Evolutionary conservation across 495 filamentous ascomycete genomes (phyloP), one percentile per base, ranked within the genome.

Genomic region (Trichoderma reesei): DNA sequence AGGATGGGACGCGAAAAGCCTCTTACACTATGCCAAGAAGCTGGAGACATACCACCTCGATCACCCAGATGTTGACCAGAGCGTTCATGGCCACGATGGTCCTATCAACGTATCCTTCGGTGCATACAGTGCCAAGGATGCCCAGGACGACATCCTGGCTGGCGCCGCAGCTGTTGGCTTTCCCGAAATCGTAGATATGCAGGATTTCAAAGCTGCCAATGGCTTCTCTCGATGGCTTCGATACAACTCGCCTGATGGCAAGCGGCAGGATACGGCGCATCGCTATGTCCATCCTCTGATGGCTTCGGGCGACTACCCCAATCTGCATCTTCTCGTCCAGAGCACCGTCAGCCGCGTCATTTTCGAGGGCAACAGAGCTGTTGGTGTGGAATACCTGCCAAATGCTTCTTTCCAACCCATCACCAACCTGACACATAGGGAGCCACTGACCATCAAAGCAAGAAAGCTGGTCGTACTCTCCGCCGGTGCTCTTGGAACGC

Each of bases 401-500:
- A 76, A 75, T 63, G 67, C 75, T 0, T 65, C 62, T 39, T 75
- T 66, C 48, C 66, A 68, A n/a, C 16, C 67, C 11, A 41, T 66
- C 3, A 41, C 64, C 20, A 41, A 63, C 60, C 33, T 41, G 0
- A 33, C n/a, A 10, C 3, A 20, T 60, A 64, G 16, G 63, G 64
- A 9, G 63, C 72, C 26, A 48, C 65, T 66, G 16, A 73, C 69
- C 8, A 67, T 88, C 20, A 72, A 67, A 48, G 86, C 81, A 1
- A 72, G 69, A 11, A 82, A 73, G 62, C 67, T 75, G n/a, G 81
- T 88, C 2, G 78, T 90, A 48, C 66, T 86, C 1, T 83, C 85
- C 1, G 81, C 80, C n/a, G 87, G 87, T 9, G 68, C 80, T 10
- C 73, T 81, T 20, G 77, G 80, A 14, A 80, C 86, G 0, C 84